phyloP scores from a whole-genome alignment of 176 grass and related monocot species.

The Puya raimondii region DNA sequence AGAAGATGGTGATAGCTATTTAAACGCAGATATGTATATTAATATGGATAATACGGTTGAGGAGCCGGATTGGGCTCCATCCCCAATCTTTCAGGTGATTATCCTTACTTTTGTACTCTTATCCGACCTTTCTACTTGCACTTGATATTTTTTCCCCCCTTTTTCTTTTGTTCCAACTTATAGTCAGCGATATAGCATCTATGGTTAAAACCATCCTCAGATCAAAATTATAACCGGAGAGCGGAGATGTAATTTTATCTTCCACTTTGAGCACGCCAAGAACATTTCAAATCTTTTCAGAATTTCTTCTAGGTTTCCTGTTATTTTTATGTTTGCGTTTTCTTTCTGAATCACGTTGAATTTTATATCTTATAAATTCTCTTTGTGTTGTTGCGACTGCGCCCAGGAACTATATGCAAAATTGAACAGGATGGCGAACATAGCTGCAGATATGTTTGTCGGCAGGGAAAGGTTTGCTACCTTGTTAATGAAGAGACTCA shows the following conservation, averaged over 20 bases:
- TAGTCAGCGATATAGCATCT: no score
- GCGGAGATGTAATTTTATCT: no score
- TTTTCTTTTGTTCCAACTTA: no score
- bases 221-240: no score
- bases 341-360: no score
- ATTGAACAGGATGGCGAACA: slow-evolving; percentile 62
- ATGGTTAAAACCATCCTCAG: no score
- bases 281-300: no score
- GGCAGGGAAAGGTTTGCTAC: slow-evolving; percentile 89
- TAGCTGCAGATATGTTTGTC: slow-evolving; percentile 80
- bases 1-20: slow-evolving; percentile 75
- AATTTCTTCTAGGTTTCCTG: no score
- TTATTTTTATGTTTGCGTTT: no score
- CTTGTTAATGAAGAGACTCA: slow-evolving; percentile 90
- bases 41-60: slow-evolving; percentile 55
- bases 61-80: slow-evolving; percentile 85
- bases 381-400: slow-evolving; percentile 9
- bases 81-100: slow-evolving; percentile 81
- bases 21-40: slow-evolving; percentile 88
- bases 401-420: slow-evolving; percentile 83
- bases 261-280: no score
- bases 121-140: no score
- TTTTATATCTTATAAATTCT: slow-evolving; percentile 6
- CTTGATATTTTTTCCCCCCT: no score
- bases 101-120: not conserved